phyloP scores from a whole-genome alignment of 805 yeast species.

The Teunomyces gatunensis region DNA sequence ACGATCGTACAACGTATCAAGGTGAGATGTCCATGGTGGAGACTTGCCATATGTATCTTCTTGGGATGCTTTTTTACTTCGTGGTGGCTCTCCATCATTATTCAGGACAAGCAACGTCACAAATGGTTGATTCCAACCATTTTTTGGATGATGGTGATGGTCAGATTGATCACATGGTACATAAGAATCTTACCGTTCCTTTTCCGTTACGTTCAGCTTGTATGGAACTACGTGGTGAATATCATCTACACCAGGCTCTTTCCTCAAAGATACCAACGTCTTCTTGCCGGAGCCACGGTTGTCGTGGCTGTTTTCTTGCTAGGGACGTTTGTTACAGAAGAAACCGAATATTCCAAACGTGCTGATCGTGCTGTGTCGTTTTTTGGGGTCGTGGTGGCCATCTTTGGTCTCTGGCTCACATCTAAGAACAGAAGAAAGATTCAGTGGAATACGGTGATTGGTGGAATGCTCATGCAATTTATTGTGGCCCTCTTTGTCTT shows the following conservation, averaged over 20 bases:
- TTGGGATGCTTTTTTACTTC: conserved; percentile 24
- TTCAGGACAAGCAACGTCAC: conserved; percentile 47
- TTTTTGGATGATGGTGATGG: conserved; percentile 49
- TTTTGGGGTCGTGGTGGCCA: conserved; percentile 50
- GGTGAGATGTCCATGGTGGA: conserved; percentile 11
- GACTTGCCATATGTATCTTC: conserved; percentile 14
- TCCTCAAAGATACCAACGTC: conserved; percentile 41
- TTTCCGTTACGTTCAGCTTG: conserved; percentile 11
- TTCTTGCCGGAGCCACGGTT: conserved; percentile 43
- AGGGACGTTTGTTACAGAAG: conserved; percentile 53
- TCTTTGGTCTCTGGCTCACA: conserved; percentile 42
- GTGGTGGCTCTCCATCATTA: conserved; percentile 52
- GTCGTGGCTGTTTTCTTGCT: conserved; percentile 48
- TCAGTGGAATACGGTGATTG: conserved; percentile 58
- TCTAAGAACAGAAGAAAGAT: conserved; percentile 45
- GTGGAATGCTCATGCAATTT: conserved; percentile 59
- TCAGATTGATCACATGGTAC: conserved; percentile 51
- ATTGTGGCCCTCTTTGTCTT: conserved; percentile 59
- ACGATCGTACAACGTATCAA: conserved; percentile 5
- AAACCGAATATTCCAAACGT: conserved; percentile 44
- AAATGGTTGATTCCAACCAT: conserved; percentile 60
- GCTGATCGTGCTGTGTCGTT: conserved; percentile 57
- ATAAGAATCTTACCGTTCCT: conserved; percentile 24
- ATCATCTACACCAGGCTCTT: conserved; percentile 36
- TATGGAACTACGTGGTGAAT: conserved; percentile 29